These are phyloP conservation scores for Escallonia rubra DNA, from an alignment of 129 eudicot genomes.

Conservation along the genomic window DNA sequence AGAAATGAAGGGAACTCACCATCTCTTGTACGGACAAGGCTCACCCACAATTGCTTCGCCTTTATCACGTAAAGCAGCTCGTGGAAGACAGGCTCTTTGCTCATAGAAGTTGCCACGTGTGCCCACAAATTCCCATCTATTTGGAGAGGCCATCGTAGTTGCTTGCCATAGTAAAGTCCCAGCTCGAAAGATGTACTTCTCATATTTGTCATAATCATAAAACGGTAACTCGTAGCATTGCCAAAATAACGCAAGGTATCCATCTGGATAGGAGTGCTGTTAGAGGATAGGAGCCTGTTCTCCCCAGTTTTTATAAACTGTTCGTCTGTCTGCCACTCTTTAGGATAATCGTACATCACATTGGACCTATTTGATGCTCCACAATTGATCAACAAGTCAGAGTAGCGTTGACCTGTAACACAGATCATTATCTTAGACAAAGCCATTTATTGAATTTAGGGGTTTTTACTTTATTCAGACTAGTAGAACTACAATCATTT, in stretches of 20 bases:
- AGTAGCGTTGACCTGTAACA: not conserved
- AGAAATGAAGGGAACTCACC: slow-evolving; percentile 9
- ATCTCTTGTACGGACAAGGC: slow-evolving; percentile 3
- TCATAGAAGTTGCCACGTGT: slow-evolving; percentile 1
- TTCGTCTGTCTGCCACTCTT: slow-evolving; percentile 1
- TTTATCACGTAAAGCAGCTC: not conserved
- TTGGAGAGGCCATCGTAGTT: not conserved
- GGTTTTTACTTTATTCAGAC: no score
- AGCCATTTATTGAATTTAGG: no score
- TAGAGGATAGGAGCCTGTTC: not conserved
- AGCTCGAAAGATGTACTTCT: not conserved
- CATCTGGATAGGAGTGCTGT: not conserved
- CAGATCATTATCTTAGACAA: no score
- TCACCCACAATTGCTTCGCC: not conserved
- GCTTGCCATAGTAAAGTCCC: not conserved
- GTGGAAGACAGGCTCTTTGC: not conserved
- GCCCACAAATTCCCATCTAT: slow-evolving; percentile 1
- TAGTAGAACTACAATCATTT: no score
- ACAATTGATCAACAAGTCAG: not conserved
- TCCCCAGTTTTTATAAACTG: not conserved
- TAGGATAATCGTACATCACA: not conserved
- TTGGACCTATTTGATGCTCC: not conserved
- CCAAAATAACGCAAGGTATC: not conserved
- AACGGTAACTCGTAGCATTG: not conserved
- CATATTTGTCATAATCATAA: not conserved